Evolutionary conservation across 2,329 filamentous ascomycete genomes (phyloP).

Genomic region (Pseudogymnoascus sp.): DNA sequence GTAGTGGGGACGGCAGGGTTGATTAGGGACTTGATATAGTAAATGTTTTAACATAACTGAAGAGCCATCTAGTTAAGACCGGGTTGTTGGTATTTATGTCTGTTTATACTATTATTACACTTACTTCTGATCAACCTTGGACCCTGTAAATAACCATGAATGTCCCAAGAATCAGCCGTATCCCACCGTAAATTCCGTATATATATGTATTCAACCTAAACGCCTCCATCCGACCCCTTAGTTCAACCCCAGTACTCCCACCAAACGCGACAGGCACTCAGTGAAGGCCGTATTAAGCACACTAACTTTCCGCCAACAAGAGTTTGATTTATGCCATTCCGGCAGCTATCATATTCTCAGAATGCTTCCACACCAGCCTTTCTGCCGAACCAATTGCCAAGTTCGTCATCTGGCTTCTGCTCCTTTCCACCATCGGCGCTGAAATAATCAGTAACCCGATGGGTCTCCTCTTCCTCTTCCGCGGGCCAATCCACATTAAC

Average conservation of each 20-base stretch:
- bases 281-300: no score
- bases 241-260: background rate
- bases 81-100: background rate
- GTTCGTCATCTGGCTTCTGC: conserved; percentile 41
- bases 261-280: background rate
- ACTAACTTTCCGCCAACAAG: background rate
- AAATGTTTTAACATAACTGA: conserved; percentile 4
- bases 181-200: background rate
- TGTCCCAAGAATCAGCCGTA: background rate
- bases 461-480: conserved; percentile 60
- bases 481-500: conserved; percentile 77
- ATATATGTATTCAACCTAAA: background rate
- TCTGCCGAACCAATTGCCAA: conserved; percentile 72
- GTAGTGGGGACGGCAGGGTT: background rate
- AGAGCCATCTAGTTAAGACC: background rate
- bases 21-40: conserved; percentile 1
- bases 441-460: conserved; percentile 71
- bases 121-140: background rate
- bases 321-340: background rate
- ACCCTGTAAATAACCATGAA: background rate
- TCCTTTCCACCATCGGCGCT: conserved; percentile 23
- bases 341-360: conserved; percentile 12
- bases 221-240: background rate
- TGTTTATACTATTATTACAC: background rate
- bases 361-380: conserved; percentile 26